A percentile compares a stretch with the other conserved stretches of the same genome.
Evolutionary conservation across 2,329 filamentous ascomycete genomes (phyloP).

Genomic region (Samsoniella hepiali): DNA sequence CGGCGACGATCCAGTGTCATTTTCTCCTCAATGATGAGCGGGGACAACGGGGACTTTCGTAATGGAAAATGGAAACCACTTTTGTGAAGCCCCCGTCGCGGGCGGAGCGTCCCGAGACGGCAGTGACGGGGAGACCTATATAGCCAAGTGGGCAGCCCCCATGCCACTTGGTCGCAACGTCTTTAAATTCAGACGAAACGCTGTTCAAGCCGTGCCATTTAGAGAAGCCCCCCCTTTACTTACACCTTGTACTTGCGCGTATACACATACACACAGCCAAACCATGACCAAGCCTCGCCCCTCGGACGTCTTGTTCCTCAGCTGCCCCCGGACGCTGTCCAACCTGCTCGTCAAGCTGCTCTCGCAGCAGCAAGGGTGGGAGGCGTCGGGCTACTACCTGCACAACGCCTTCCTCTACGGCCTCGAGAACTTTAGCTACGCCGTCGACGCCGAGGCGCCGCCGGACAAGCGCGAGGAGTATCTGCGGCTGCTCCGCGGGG

Average conservation of each 20-base stretch:
- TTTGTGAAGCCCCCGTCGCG: not conserved
- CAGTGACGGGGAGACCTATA: not conserved
- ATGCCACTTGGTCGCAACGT: not conserved
- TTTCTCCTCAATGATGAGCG: not conserved
- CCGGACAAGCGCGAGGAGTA: slow-evolving; percentile 4
- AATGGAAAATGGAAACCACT: not conserved
- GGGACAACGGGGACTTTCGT: not conserved
- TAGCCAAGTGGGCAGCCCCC: not conserved
- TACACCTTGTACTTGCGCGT: too few species aligned
- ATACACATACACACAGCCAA: not conserved
- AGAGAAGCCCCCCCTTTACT: not conserved
- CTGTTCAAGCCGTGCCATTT: not conserved
- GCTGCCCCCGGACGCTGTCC: slow-evolving; percentile 15
- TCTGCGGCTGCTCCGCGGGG: not conserved
- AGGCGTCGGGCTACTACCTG: slow-evolving; percentile 14
- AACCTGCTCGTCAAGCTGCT: slow-evolving; percentile 19
- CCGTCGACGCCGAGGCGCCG: not conserved
- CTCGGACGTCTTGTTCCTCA: slow-evolving; percentile 17
- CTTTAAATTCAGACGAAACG: not conserved
- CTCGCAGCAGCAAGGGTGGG: slow-evolving; percentile 18
- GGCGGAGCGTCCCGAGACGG: not conserved
- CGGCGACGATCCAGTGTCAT: not conserved
- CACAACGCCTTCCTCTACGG: slow-evolving; percentile 11
- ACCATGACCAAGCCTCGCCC: slow-evolving; percentile 14
- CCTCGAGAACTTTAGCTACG: not conserved